Percentiles rank a stretch among this genome's conserved stretches.
Conservation (phyloP, 1,139 yeast genomes). For the Pichia sp. region DNA sequence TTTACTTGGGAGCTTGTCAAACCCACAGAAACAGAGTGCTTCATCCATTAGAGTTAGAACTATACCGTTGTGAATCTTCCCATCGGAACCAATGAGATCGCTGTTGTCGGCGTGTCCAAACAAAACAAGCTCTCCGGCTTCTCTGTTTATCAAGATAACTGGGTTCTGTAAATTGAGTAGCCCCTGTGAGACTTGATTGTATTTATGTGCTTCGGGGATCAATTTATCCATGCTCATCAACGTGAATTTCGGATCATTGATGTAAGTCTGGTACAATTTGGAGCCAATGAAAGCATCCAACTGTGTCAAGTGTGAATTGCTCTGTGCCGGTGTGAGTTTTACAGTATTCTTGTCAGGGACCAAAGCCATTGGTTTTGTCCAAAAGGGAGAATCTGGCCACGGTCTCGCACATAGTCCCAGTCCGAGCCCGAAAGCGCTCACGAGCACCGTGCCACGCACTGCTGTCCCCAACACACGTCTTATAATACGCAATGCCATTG, state of each 20-base stretch:
- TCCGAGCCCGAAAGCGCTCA: slow-evolving; percentile 36
- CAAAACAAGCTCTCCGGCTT: slow-evolving; percentile 43
- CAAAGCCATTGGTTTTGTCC: slow-evolving; percentile 20
- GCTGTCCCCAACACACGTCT: neutral
- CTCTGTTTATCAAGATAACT: slow-evolving; percentile 41
- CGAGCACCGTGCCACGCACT: slow-evolving; percentile 6
- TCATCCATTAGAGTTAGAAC: slow-evolving; percentile 82
- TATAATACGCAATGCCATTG: slow-evolving; percentile 7
- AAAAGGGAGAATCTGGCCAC: slow-evolving; percentile 34
- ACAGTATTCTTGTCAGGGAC: slow-evolving; percentile 3
- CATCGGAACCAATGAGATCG: slow-evolving; percentile 53
- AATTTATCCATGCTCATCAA: slow-evolving; percentile 33
- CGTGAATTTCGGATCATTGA: slow-evolving; percentile 17
- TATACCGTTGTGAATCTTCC: slow-evolving; percentile 81
- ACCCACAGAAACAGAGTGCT: slow-evolving; percentile 80
- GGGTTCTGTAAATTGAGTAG: slow-evolving; percentile 52
- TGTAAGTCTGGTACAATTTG: slow-evolving; percentile 30
- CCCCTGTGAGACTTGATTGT: slow-evolving; percentile 62
- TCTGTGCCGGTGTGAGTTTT: slow-evolving; percentile 4
- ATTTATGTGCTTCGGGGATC: slow-evolving; percentile 56
- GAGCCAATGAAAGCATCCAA: slow-evolving; percentile 1
- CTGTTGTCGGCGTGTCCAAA: slow-evolving; percentile 33
- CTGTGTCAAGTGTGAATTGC: slow-evolving; percentile 23
- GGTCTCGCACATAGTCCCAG: slow-evolving; percentile 37
- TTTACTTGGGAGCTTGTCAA: slow-evolving; percentile 71